Conservation (phyloP, 257 asterid genomes). For the Solanum appendiculatum region DNA sequence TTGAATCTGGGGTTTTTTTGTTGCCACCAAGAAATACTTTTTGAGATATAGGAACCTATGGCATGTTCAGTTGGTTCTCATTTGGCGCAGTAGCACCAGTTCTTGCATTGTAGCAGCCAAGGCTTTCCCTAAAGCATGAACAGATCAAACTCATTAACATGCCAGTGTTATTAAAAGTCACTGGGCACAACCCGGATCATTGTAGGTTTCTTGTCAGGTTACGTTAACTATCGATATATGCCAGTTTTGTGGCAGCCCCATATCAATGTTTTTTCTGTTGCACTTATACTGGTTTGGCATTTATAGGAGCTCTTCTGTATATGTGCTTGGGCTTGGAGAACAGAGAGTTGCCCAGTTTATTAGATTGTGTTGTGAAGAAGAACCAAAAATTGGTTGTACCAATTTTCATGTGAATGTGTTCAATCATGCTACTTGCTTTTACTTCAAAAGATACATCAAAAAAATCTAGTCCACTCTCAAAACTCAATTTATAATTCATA, state of each 20-base stretch:
- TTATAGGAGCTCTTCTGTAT: slow-evolving; percentile 69
- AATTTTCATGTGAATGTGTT: not conserved
- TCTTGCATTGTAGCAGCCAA: slow-evolving; percentile 46
- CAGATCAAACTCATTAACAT: slow-evolving; percentile 72
- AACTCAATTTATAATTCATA: not conserved
- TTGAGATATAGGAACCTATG: slow-evolving; percentile 53
- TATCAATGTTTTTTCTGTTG: slow-evolving; percentile 67
- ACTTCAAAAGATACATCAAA: not conserved
- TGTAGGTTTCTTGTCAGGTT: slow-evolving; percentile 63
- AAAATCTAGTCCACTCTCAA: not conserved
- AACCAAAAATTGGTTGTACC: not conserved
- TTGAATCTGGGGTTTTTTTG: slow-evolving; percentile 65
- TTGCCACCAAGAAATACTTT: slow-evolving; percentile 70
- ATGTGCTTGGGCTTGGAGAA: slow-evolving; percentile 57
- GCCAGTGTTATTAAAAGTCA: slow-evolving; percentile 56
- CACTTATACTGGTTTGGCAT: slow-evolving; percentile 68
- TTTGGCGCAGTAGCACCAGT: slow-evolving; percentile 66
- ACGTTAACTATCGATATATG: slow-evolving; percentile 36
- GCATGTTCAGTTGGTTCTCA: slow-evolving; percentile 55
- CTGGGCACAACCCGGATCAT: slow-evolving; percentile 71
- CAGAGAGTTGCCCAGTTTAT: slow-evolving; percentile 1
- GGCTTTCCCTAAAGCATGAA: slow-evolving; percentile 45
- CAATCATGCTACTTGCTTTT: not conserved
- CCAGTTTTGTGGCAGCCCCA: slow-evolving; percentile 65
- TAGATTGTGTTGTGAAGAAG: not conserved